These are phyloP conservation scores for Cladosporium sp. DNA, from an alignment of 2,329 filamentous ascomycete genomes.

Conservation along the genomic window DNA sequence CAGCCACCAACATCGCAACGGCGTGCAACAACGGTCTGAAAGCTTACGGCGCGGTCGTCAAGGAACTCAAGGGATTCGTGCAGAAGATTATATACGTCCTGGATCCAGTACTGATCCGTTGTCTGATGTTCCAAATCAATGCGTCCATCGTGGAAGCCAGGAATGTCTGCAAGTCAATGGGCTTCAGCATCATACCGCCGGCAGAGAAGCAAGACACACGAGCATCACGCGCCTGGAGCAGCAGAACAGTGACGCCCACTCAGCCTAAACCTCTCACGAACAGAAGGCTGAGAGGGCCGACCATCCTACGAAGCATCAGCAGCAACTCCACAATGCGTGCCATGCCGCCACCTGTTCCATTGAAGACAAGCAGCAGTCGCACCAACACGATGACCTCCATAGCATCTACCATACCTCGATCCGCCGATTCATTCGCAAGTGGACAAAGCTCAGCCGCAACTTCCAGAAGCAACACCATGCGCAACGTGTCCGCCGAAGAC, in stretches of 20 bases:
- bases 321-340: conserved; percentile 30
- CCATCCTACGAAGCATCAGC: conserved; percentile 44
- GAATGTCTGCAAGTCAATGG: conserved; percentile 54
- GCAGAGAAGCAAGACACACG: conserved; percentile 23
- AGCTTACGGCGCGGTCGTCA: conserved; percentile 46
- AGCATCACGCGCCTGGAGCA: conserved; percentile 28
- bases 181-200: conserved; percentile 34
- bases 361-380: conserved; percentile 49
- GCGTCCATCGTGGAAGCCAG: conserved; percentile 56
- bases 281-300: conserved; percentile 48
- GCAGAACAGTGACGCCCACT: conserved; percentile 42
- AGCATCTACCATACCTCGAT: conserved; percentile 64
- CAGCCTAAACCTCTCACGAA: conserved; percentile 41
- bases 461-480: conserved; percentile 44
- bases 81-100: conserved; percentile 51
- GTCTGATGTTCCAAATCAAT: conserved; percentile 56
- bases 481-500: conserved; percentile 44
- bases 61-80: conserved; percentile 45
- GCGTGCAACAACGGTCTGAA: conserved; percentile 48
- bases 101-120: conserved; percentile 55
- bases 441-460: conserved; percentile 25
- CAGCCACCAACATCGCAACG: conserved; percentile 35
- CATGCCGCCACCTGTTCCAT: conserved; percentile 37
- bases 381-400: conserved; percentile 49
- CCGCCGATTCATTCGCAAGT: conserved; percentile 69